phyloP scores from a whole-genome alignment of 345 rosid genomes.

The Populus davidiana region DNA sequence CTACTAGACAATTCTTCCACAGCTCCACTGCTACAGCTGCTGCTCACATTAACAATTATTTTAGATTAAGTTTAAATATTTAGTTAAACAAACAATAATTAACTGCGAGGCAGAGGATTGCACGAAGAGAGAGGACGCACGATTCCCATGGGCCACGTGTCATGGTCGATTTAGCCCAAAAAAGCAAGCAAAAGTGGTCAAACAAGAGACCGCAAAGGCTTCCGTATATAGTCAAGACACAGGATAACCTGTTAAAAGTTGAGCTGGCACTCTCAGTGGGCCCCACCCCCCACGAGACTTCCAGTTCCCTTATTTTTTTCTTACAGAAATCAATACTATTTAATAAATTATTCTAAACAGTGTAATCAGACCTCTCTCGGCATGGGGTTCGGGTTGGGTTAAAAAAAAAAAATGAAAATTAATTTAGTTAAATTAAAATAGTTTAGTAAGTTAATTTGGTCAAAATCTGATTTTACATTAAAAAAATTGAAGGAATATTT shows the following conservation, averaged over 20 bases:
- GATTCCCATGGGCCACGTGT: background rate
- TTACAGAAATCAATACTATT: background rate
- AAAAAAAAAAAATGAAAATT: too few relatives aligned
- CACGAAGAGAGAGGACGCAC: background rate
- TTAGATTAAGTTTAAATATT: background rate
- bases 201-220: background rate
- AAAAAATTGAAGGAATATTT: too few relatives aligned
- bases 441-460: background rate
- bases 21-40: background rate
- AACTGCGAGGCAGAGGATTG: background rate
- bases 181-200: background rate
- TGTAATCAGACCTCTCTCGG: too few relatives aligned
- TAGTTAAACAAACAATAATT: background rate
- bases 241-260: background rate
- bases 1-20: background rate
- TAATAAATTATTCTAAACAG: too few relatives aligned
- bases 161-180: background rate
- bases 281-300: background rate
- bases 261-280: slow-evolving; percentile 2
- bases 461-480: too few relatives aligned
- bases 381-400: too few relatives aligned
- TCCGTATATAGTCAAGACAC: background rate
- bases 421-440: too few relatives aligned
- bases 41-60: background rate
- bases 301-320: background rate